These are phyloP conservation scores for Pyrenophora graminea DNA, from an alignment of 2,329 filamentous ascomycete species.

Conservation along the genomic window DNA sequence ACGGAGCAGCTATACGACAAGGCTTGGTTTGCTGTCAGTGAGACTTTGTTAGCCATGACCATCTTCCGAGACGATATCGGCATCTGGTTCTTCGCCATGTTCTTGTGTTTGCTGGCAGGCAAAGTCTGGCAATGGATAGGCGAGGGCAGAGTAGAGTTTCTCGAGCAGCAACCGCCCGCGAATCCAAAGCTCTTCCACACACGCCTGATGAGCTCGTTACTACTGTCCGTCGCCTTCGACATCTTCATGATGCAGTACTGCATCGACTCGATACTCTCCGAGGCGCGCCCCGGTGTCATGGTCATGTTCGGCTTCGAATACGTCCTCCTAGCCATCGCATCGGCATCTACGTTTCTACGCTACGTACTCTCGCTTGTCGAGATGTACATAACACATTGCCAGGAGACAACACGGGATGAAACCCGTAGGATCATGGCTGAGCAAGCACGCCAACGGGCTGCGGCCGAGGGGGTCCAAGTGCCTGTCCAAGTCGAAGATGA, in stretches of 20 bases:
- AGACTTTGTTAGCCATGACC: conserved; percentile 96
- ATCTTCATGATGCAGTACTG: conserved; percentile 79
- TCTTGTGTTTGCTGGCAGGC: conserved; percentile 85
- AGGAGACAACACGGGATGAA: conserved; percentile 66
- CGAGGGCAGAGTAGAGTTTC: conserved; percentile 87
- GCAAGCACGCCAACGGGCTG: conserved; percentile 68
- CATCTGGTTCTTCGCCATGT: conserved; percentile 95
- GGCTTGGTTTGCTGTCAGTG: conserved; percentile 96
- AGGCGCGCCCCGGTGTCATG: conserved; percentile 97
- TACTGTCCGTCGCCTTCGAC: conserved; percentile 80
- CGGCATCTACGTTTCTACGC: conserved; percentile 75
- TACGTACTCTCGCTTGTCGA: conserved; percentile 82
- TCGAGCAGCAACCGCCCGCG: conserved; percentile 91
- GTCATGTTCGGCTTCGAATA: conserved; percentile 99
- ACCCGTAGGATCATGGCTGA: conserved; percentile 54
- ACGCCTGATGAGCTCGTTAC: conserved; percentile 76
- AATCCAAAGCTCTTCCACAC: conserved; percentile 88
- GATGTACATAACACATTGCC: conserved; percentile 71
- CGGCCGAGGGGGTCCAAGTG: conserved; percentile 45
- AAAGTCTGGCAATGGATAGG: conserved; percentile 99
- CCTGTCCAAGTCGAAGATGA: conserved; percentile 64
- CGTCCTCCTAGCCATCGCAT: conserved; percentile 80
- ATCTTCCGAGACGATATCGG: conserved; percentile 96
- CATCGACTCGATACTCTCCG: conserved; percentile 78
- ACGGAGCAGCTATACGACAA: conserved; percentile 97